Percentiles rank a stretch among this genome's conserved stretches.
Conservation (phyloP, 495 filamentous ascomycete species). For the Penicillium goetzii region DNA sequence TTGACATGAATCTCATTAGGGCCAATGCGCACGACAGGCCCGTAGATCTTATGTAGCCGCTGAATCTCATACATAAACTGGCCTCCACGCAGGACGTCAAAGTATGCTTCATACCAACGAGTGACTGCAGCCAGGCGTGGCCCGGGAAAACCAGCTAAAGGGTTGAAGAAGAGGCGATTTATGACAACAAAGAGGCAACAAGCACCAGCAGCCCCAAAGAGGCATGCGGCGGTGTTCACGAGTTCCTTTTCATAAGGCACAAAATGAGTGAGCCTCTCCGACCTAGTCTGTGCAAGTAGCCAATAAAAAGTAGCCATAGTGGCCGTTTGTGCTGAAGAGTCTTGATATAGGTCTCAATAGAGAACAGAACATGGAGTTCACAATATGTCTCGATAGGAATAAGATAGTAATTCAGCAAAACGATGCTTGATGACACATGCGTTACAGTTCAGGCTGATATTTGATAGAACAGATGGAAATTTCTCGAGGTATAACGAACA, state of each 20-base stretch:
- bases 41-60: background rate
- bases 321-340: background rate
- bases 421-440: too few relatives aligned
- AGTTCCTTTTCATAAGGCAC: background rate
- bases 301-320: too few relatives aligned
- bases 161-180: background rate
- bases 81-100: background rate
- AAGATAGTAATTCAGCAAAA: background rate
- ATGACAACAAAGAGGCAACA: background rate
- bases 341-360: background rate
- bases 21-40: background rate
- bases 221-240: background rate
- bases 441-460: background rate
- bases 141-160: background rate
- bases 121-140: background rate
- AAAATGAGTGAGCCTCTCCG: background rate
- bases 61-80: constrained; percentile 1
- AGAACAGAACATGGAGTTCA: background rate
- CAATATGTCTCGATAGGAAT: background rate
- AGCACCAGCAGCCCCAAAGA: background rate
- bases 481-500: background rate
- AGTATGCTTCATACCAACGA: constrained; percentile 4
- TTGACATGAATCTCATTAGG: background rate
- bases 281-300: background rate
- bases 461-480: background rate